phyloP scores from a whole-genome alignment of 1,284 basidiomycete species.

The Microbotryum silenes-acaulis region DNA sequence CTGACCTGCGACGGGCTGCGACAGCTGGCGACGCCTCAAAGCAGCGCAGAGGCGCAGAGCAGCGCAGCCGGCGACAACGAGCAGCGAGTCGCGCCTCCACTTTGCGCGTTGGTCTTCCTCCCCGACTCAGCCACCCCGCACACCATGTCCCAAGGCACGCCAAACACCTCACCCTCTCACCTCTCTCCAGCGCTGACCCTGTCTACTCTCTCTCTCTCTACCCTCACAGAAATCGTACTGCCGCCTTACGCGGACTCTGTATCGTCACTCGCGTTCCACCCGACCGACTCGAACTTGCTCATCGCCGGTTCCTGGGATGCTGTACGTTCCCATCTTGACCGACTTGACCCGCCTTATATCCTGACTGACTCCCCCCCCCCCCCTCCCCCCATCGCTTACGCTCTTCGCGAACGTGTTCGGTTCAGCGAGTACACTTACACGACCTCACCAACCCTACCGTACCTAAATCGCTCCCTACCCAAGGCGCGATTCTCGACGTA shows the following conservation, averaged over 20 bases:
- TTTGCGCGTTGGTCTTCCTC: too few species aligned
- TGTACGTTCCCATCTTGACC: slow-evolving; percentile 46
- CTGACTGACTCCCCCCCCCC: background rate
- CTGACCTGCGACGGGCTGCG: too few species aligned
- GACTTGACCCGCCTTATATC: background rate
- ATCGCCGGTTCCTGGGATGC: slow-evolving; percentile 82
- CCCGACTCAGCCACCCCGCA: too few species aligned
- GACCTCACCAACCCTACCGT: slow-evolving; percentile 37
- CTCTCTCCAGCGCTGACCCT: background rate
- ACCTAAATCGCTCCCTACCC: slow-evolving; percentile 40
- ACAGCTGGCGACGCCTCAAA: too few species aligned
- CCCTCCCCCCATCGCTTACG: too few species aligned
- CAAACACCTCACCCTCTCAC: too few species aligned
- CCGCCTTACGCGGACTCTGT: slow-evolving; percentile 75
- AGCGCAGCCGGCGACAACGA: too few species aligned
- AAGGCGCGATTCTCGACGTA: slow-evolving; percentile 43
- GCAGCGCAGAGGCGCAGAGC: too few species aligned
- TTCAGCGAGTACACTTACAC: slow-evolving; percentile 41
- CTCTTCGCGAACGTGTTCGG: too few species aligned
- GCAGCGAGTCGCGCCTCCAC: too few species aligned
- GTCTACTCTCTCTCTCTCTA: too few species aligned
- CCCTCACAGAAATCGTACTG: slow-evolving; percentile 2
- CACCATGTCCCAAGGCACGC: background rate
- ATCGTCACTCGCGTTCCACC: slow-evolving; percentile 71
- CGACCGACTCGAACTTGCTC: slow-evolving; percentile 63